Evolutionary conservation across 768 basidiomycete species (phyloP).

Genomic region (Trametes elegans): DNA sequence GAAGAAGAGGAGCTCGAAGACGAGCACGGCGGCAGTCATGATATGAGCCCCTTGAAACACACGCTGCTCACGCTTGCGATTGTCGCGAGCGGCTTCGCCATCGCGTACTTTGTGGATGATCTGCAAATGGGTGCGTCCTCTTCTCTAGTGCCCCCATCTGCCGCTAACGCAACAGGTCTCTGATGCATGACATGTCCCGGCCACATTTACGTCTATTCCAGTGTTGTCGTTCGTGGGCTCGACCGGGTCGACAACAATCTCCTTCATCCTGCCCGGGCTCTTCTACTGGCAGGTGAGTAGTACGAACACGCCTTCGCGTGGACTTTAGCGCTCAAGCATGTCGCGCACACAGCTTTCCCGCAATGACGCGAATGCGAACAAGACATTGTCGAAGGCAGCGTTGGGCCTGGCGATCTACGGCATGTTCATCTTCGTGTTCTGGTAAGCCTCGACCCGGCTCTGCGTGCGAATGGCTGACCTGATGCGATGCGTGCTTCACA

Average conservation of each 20-base stretch:
- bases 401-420: constrained; percentile 77
- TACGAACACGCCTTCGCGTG: background rate
- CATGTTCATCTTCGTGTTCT: constrained; percentile 76
- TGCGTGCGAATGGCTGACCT: background rate
- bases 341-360: constrained; percentile 57
- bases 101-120: constrained; percentile 78
- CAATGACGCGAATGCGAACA: constrained; percentile 53
- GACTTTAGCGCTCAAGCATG: constrained; percentile 1
- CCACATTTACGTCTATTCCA: constrained; percentile 31
- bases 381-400: constrained; percentile 55
- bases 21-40: constrained; percentile 53
- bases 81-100: constrained; percentile 59
- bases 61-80: constrained; percentile 66
- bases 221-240: constrained; percentile 96
- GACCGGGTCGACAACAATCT: constrained; percentile 95
- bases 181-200: constrained; percentile 10
- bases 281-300: constrained; percentile 85
- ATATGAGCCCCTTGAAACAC: constrained; percentile 71
- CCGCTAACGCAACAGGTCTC: background rate
- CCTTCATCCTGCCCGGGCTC: constrained; percentile 91
- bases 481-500: constrained; percentile 33
- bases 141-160: background rate
- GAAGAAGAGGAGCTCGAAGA: constrained; percentile 47
- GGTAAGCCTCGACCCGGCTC: constrained; percentile 50
- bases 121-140: constrained; percentile 64